Base-by-base conservation (phyloP, 2,329 filamentous ascomycete genomes). In the Ceratocystis destructans region DNA sequence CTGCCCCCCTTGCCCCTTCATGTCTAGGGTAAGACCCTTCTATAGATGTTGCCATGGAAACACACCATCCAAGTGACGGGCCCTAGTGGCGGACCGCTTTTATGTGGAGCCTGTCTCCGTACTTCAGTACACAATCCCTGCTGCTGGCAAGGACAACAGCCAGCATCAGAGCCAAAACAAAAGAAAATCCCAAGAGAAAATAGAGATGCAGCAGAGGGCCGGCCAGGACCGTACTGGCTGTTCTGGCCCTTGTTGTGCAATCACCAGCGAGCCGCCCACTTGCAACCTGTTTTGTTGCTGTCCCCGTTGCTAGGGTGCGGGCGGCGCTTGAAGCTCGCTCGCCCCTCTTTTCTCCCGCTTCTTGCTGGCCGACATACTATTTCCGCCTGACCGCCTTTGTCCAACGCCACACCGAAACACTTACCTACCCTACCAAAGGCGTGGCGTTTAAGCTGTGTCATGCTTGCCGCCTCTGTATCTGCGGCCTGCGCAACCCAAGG, bases 31-130 rank as follows among this genome's bases (percentile, higher is more conserved):
- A 28, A 45, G 20, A 46, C 64, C 6, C 55, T 41, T 22, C 48
- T 25, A 62, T 72, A 69, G 69, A 65, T 61, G 67, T 67, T 68
- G 59, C 67, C 55, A 57, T 64, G 61, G 64, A 64, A 68, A 68
- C 68, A 64, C 69, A 3, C 6, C 53, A 65, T 69, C 70, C 37
- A 37, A 33, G 44, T 50, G n/a, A 44, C 62, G 44, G 37, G 37
- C 37, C 70, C 37, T 59, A 33, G 44, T 50, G n/a, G 28, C 62
- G 44, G 57, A 33, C 55, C 61, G 61, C 61, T 61, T 33, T 64
- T 25, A 28, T 64, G 37, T 61, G 62, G 62, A 61, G 57, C 62
- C 48, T 41, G 62, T 57, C 66, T 45, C 62, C 48, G 50, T 67
- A 64, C 68, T 62, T 66, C 61, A 64, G 44, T 12, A 41, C 20